Evolutionary conservation across 495 filamentous ascomycete genomes (phyloP).

Genomic region (Pseudomonodictys pantanalensis): DNA sequence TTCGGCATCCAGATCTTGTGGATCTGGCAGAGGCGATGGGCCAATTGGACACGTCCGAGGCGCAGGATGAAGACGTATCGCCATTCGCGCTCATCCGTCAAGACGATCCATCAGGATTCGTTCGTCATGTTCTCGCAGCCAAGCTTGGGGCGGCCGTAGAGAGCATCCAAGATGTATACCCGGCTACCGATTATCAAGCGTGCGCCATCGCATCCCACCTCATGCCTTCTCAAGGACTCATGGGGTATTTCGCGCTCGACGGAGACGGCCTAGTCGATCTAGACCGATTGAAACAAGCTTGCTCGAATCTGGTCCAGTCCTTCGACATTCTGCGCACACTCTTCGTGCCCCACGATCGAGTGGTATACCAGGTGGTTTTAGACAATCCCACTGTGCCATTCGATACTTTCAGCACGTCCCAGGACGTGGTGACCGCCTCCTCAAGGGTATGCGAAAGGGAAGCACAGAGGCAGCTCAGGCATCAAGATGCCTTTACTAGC

Average conservation of each 20-base stretch:
- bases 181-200: constrained; percentile 18
- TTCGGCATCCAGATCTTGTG: neutral
- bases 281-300: neutral
- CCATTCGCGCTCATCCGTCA: neutral
- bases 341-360: constrained; percentile 1
- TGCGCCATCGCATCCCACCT: constrained; percentile 1
- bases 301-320: neutral
- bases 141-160: neutral
- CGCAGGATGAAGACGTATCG: neutral
- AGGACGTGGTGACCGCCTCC: neutral
- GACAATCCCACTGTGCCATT: no score
- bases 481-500: constrained; percentile 4
- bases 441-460: neutral
- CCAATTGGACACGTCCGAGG: neutral
- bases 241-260: constrained; percentile 17
- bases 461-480: neutral
- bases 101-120: no score
- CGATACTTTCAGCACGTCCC: no score
- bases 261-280: constrained; percentile 9
- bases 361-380: constrained; percentile 15
- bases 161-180: constrained; percentile 13
- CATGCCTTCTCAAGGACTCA: constrained; percentile 4
- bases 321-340: constrained; percentile 20
- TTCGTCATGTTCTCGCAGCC: no score
- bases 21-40: neutral